Conservation (phyloP, 257 asterid genomes). For the Plantago elongata region DNA sequence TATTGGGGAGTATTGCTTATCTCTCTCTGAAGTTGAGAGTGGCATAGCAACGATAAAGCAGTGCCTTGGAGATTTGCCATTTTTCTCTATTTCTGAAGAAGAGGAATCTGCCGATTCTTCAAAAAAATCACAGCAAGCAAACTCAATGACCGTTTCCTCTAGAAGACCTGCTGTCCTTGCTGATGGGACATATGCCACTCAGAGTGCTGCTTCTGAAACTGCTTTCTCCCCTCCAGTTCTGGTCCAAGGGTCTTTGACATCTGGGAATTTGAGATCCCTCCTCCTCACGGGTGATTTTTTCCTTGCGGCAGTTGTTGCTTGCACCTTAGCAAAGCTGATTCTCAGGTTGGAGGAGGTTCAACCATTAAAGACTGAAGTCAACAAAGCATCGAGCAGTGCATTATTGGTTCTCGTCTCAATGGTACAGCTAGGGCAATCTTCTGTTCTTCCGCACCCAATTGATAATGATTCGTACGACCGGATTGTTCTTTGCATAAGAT, state of each 20-base stretch:
- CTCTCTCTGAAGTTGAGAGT: slow-evolving; percentile 88
- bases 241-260: slow-evolving; percentile 59
- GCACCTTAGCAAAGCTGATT: slow-evolving; percentile 80
- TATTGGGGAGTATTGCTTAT: slow-evolving; percentile 79
- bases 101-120: slow-evolving; percentile 70
- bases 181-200: slow-evolving; percentile 96
- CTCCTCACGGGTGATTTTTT: slow-evolving; percentile 88
- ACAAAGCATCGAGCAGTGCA: slow-evolving; percentile 57
- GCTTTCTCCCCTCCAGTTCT: slow-evolving; percentile 73
- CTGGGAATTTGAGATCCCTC: slow-evolving; percentile 84
- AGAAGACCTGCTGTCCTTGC: slow-evolving; percentile 93
- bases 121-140: slow-evolving; percentile 65
- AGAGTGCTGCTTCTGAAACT: slow-evolving; percentile 98
- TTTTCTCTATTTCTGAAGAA: slow-evolving; percentile 71
- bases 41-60: slow-evolving; percentile 82
- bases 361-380: slow-evolving; percentile 67
- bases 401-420: slow-evolving; percentile 77
- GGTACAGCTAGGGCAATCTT: slow-evolving; percentile 85
- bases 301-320: slow-evolving; percentile 85
- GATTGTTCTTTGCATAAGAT: slow-evolving; percentile 71
- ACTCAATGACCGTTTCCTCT: slow-evolving; percentile 81
- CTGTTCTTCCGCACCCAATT: slow-evolving; percentile 89
- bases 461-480: slow-evolving; percentile 86
- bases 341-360: slow-evolving; percentile 92
- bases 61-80: slow-evolving; percentile 92